Conservation (phyloP, 139 green algal genomes). For the Mychonastes homosphaera region DNA sequence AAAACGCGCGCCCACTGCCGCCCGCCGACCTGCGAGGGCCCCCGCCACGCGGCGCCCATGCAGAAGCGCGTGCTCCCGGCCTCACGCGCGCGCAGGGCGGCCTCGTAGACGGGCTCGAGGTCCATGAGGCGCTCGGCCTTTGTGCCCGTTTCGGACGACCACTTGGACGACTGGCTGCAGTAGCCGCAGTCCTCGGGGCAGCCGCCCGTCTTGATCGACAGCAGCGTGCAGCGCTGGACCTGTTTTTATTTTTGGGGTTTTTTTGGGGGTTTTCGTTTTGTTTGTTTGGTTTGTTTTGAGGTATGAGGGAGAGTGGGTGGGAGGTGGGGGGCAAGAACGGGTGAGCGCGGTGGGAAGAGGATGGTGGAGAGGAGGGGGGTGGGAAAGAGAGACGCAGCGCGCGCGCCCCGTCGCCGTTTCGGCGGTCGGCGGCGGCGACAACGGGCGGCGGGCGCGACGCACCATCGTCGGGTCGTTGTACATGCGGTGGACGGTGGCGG, state of each 20-base stretch:
- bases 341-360: not conserved
- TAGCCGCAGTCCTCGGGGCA: constrained; percentile 97
- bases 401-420: not conserved
- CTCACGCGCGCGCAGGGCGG: constrained; percentile 71
- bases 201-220: constrained; percentile 96
- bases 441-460: not conserved
- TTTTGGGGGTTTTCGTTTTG: too few relatives aligned
- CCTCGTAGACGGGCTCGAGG: constrained; percentile 81
- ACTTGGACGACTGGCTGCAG: constrained; percentile 76
- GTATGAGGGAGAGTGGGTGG: too few relatives aligned
- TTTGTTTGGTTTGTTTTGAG: too few relatives aligned
- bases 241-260: too few relatives aligned
- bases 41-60: constrained; percentile 96
- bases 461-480: constrained; percentile 85
- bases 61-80: constrained; percentile 95
- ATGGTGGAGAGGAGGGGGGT: not conserved
- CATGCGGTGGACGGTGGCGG: constrained; percentile 76
- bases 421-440: not conserved
- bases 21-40: constrained; percentile 73
- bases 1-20: constrained; percentile 83
- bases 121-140: constrained; percentile 92
- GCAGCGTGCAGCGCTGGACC: constrained; percentile 95
- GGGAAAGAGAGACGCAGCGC: not conserved
- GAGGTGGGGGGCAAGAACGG: too few relatives aligned
- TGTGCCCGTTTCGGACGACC: constrained; percentile 67